Conservation (phyloP, 2,329 filamentous ascomycete species). For the Cladorrhinum sp. region DNA sequence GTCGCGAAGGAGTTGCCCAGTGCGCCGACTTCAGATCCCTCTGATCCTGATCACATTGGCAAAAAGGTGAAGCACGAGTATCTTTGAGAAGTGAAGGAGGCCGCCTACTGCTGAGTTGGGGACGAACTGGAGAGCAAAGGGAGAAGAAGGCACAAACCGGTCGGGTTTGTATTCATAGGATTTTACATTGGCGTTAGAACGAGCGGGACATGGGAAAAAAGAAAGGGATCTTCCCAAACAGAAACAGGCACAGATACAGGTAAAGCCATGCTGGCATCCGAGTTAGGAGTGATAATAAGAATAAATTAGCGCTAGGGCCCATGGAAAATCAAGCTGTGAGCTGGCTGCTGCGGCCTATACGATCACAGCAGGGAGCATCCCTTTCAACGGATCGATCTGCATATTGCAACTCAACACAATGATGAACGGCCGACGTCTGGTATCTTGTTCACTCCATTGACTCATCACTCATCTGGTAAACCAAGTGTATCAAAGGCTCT, state of each 20-base stretch:
- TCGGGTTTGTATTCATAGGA: not conserved
- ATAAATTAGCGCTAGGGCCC: not conserved
- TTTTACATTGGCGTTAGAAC: not conserved
- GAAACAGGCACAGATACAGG: not conserved
- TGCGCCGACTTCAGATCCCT: constrained; percentile 29
- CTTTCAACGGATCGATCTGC: too few relatives aligned
- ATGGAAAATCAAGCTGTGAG: not conserved
- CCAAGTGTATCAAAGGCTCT: too few relatives aligned
- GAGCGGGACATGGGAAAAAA: not conserved
- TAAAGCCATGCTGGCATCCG: not conserved
- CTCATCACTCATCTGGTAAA: too few relatives aligned
- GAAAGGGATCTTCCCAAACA: not conserved
- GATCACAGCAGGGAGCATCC: too few relatives aligned
- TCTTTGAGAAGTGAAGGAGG: not conserved
- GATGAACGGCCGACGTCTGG: too few relatives aligned
- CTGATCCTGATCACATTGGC: constrained; percentile 22
- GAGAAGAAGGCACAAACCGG: not conserved
- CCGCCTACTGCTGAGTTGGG: not conserved
- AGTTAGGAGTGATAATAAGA: not conserved
- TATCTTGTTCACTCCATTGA: too few relatives aligned
- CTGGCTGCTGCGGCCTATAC: not conserved
- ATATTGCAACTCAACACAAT: too few relatives aligned
- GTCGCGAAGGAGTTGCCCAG: constrained; percentile 30
- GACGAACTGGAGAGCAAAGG: not conserved
- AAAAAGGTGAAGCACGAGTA: constrained; percentile 29